These are phyloP conservation scores for Gynandropsis gynandra DNA, from an alignment of 345 rosid species.

Conservation along the genomic window DNA sequence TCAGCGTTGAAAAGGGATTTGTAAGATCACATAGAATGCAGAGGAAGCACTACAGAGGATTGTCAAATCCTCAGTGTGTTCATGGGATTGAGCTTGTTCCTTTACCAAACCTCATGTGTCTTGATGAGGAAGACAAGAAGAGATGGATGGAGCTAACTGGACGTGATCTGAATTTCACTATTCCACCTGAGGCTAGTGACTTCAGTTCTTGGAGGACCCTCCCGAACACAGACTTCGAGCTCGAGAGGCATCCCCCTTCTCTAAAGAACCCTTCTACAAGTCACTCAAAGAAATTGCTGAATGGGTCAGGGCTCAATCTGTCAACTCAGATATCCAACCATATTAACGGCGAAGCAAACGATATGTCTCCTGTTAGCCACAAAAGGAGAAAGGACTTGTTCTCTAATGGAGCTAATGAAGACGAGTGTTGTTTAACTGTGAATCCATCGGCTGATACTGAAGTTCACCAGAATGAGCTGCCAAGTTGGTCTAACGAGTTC, in stretches of 20 bases:
- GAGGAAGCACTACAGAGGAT: constrained; percentile 91
- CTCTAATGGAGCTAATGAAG: constrained; percentile 47
- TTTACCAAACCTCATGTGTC: constrained; percentile 58
- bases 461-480: constrained; percentile 48
- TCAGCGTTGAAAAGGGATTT: constrained; percentile 90
- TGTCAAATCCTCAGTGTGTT: constrained; percentile 92
- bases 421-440: constrained; percentile 47
- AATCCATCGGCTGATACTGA: constrained; percentile 45
- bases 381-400: constrained; percentile 80
- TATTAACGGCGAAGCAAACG: constrained; percentile 55
- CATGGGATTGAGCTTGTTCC: constrained; percentile 84
- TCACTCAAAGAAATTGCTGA: constrained; percentile 65
- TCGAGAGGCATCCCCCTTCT: constrained; percentile 55
- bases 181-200: constrained; percentile 81
- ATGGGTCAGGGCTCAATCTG: constrained; percentile 81
- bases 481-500: constrained; percentile 64
- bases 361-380: constrained; percentile 56
- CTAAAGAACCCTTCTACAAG: constrained; percentile 45
- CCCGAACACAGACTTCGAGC: constrained; percentile 88
- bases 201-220: constrained; percentile 91
- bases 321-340: constrained; percentile 59
- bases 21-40: constrained; percentile 97
- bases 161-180: constrained; percentile 67
- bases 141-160: constrained; percentile 94
- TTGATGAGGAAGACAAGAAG: constrained; percentile 84